Evolutionary conservation across 257 asterid genomes (phyloP).

Genomic region (Nemophila menziesii): DNA sequence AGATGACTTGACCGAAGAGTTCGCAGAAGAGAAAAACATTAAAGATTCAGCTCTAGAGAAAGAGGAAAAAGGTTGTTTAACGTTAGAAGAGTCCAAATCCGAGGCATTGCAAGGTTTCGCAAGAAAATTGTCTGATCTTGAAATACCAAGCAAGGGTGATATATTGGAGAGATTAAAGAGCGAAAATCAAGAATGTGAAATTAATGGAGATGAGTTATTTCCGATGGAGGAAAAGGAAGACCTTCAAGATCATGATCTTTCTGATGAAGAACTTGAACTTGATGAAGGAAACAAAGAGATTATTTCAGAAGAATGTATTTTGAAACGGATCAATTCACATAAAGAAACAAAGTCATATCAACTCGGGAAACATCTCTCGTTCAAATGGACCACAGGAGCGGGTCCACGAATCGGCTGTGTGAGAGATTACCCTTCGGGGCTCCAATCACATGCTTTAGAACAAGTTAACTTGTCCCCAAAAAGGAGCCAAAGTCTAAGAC

Average conservation of each 20-base stretch:
- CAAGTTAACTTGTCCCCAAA: conserved; percentile 61
- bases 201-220: conserved; percentile 15
- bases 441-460: conserved; percentile 57
- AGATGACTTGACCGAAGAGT: conserved; percentile 40
- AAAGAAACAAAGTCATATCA: conserved; percentile 48
- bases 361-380: conserved; percentile 55
- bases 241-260: background rate
- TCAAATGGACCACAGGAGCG: conserved; percentile 79
- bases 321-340: conserved; percentile 53
- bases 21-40: conserved; percentile 20
- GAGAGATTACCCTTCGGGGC: conserved; percentile 60
- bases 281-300: conserved; percentile 24
- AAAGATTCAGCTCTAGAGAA: conserved; percentile 14
- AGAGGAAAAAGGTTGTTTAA: conserved; percentile 14
- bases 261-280: conserved; percentile 12
- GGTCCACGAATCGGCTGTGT: conserved; percentile 71
- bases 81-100: conserved; percentile 15
- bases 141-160: conserved; percentile 44
- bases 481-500: conserved; percentile 28
- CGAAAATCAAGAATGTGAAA: conserved; percentile 14
- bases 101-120: conserved; percentile 14
- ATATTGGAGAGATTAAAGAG: conserved; percentile 28
- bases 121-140: conserved; percentile 30
- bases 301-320: conserved; percentile 38
- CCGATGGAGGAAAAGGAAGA: conserved; percentile 2